phyloP scores from a whole-genome alignment of 176 grass and related monocot genomes.

The Rhipidocladum racemiflorum region DNA sequence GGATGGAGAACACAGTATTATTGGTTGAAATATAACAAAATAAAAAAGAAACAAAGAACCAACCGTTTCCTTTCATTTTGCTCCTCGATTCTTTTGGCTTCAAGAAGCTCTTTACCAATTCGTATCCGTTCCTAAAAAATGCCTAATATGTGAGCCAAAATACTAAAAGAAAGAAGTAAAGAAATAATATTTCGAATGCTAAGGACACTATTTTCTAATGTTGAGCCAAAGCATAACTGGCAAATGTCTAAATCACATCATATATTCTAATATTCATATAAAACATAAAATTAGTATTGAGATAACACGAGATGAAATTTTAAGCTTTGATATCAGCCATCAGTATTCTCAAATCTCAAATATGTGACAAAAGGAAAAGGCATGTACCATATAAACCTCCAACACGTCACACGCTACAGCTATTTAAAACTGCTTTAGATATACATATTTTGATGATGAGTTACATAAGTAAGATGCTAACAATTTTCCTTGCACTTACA shows the following conservation, averaged over 20 bases:
- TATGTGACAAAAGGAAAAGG: not conserved
- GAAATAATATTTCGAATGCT: not conserved
- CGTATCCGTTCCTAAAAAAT: conserved; percentile 76
- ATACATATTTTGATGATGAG: not conserved
- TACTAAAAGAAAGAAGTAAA: not conserved
- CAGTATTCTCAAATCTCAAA: not conserved
- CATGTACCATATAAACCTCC: not conserved
- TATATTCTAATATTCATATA: too few relatives aligned
- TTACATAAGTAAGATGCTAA: not conserved
- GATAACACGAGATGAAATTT: not conserved
- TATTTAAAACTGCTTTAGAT: not conserved
- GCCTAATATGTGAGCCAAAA: conserved; percentile 14
- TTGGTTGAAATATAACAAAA: not conserved
- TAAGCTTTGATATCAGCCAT: not conserved
- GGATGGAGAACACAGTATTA: not conserved
- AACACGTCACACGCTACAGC: not conserved
- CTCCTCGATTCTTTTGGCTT: conserved; percentile 97
- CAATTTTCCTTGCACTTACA: not conserved
- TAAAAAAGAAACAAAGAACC: conserved; percentile 23
- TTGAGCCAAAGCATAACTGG: not conserved
- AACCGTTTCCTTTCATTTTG: conserved; percentile 92
- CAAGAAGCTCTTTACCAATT: conserved; percentile 92
- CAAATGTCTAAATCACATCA: conserved; percentile 1
- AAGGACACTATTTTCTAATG: not conserved
- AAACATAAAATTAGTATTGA: not conserved